These are phyloP conservation scores for Euphorbia tirucalli DNA, from an alignment of 345 rosid genomes.

Conservation along the genomic window DNA sequence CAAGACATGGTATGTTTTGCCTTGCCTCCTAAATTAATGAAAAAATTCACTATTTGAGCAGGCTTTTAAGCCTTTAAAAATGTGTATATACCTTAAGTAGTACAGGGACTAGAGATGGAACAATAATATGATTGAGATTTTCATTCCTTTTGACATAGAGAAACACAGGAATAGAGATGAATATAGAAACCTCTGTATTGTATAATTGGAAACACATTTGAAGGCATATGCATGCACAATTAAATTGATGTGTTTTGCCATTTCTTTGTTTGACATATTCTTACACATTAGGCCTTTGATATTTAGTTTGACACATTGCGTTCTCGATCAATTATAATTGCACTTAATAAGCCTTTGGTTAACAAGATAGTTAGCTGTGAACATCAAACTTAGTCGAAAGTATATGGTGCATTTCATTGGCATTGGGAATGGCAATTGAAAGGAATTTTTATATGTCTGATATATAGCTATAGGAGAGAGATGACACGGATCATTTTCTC, in stretches of 20 bases:
- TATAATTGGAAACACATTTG: neutral
- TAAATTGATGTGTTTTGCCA: neutral
- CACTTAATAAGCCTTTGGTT: neutral
- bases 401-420: neutral
- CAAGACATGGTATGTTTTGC: slow-evolving; percentile 83
- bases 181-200: neutral
- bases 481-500: neutral
- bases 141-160: neutral
- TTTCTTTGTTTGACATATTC: neutral
- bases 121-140: neutral
- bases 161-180: neutral
- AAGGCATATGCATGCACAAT: neutral
- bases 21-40: neutral
- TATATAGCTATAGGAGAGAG: neutral
- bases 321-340: neutral
- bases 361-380: neutral
- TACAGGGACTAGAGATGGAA: neutral
- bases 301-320: neutral
- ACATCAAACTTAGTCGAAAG: neutral
- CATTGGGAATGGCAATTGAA: neutral
- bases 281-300: neutral
- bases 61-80: neutral
- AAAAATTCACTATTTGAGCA: neutral
- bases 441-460: neutral
- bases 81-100: neutral